phyloP scores from a whole-genome alignment of 208 protist genomes.

The Acanthamoeba sp. region DNA sequence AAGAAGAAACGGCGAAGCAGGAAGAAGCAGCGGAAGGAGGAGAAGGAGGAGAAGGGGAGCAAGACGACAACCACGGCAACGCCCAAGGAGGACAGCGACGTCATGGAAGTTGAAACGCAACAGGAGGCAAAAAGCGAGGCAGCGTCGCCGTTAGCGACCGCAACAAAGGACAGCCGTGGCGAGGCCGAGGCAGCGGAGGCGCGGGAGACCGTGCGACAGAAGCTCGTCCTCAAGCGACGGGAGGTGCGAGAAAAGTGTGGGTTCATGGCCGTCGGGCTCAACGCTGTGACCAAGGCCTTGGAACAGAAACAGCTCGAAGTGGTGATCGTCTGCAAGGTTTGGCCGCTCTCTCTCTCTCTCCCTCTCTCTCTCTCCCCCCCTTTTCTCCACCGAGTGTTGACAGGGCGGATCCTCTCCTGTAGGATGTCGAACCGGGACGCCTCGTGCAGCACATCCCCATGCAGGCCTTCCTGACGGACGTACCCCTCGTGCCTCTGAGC shows the following conservation, averaged over 20 bases:
- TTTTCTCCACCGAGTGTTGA: no score
- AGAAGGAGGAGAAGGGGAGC: background rate
- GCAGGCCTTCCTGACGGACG: constrained; percentile 30
- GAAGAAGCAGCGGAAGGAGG: background rate
- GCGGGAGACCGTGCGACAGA: background rate
- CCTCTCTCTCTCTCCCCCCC: no score
- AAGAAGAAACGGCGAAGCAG: background rate
- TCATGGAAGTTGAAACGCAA: background rate
- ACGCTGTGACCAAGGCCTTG: background rate
- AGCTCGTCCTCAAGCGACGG: background rate
- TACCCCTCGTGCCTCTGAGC: background rate
- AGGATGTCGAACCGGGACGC: constrained; percentile 31
- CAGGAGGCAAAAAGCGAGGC: background rate
- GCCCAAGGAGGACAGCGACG: background rate
- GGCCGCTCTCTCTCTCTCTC: no score
- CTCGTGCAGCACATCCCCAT: constrained; percentile 50
- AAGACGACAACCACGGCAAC: background rate
- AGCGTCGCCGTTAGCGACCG: background rate
- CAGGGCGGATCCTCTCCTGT: background rate
- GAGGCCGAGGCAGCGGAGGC: background rate
- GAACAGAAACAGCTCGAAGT: constrained; percentile 18
- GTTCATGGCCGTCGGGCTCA: background rate
- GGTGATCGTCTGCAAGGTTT: constrained; percentile 22
- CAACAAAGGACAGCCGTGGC: background rate
- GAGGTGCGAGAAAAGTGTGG: background rate